These are phyloP conservation scores for Orobanche coerulescens DNA, from an alignment of 257 asterid genomes.

Conservation along the genomic window DNA sequence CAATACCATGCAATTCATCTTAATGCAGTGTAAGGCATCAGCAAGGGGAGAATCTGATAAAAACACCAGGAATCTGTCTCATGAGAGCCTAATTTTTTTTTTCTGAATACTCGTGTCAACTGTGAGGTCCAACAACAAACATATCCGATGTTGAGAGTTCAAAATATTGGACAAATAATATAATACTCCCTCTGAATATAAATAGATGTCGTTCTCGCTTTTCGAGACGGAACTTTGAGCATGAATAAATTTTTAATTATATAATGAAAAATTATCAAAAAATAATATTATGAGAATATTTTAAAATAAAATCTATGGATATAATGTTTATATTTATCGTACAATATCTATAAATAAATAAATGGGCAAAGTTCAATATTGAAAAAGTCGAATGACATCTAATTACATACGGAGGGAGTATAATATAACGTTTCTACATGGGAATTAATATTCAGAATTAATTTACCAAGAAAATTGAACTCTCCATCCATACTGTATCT, in stretches of 20 bases:
- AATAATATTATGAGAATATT: no score
- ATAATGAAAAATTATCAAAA: no score
- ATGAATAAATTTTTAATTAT: no score
- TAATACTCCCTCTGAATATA: no score
- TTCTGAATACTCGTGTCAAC: neutral
- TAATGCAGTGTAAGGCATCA: neutral
- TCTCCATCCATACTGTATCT: neutral
- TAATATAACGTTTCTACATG: neutral
- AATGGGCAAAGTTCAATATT: no score
- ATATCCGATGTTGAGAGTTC: neutral
- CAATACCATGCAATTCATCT: slow-evolving; percentile 7
- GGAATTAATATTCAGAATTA: neutral
- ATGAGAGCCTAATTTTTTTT: neutral
- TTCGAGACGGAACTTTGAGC: no score
- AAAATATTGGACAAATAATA: neutral
- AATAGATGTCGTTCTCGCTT: no score
- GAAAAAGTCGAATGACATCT: no score
- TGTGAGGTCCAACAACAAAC: slow-evolving; percentile 1
- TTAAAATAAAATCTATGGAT: no score
- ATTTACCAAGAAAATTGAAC: neutral
- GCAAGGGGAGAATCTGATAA: neutral
- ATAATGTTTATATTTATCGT: no score
- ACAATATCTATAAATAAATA: no score
- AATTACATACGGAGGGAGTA: no score
- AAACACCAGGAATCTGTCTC: neutral